A percentile compares a stretch with the other conserved stretches of the same genome.
These are phyloP conservation scores for Coemansia furcata DNA, from an alignment of 192 early-diverging fungal species.

Conservation along the genomic window DNA sequence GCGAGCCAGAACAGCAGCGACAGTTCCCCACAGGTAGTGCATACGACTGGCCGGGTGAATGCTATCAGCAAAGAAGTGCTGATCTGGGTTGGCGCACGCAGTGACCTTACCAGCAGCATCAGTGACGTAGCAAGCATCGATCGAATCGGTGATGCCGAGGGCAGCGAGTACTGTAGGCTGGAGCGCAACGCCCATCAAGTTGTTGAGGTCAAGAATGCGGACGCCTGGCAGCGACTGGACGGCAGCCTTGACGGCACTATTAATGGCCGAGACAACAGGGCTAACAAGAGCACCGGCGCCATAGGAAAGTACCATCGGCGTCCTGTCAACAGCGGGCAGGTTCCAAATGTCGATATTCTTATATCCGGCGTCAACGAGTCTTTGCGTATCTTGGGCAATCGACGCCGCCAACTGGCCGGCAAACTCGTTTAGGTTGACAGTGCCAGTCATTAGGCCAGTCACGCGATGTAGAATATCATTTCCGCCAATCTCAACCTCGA, in stretches of 20 bases:
- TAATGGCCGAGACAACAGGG: constrained; percentile 21
- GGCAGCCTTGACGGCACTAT: constrained; percentile 17
- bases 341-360: constrained; percentile 49
- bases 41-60: constrained; percentile 47
- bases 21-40: constrained; percentile 47
- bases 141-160: constrained; percentile 27
- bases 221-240: constrained; percentile 13
- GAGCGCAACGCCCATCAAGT: constrained; percentile 22
- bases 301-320: constrained; percentile 15
- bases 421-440: constrained; percentile 19
- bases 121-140: constrained; percentile 24
- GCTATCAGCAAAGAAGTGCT: constrained; percentile 43
- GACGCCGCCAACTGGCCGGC: constrained; percentile 14
- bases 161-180: constrained; percentile 19
- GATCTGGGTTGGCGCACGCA: constrained; percentile 41
- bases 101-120: constrained; percentile 11
- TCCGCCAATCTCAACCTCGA: constrained; percentile 41
- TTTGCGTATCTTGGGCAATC: constrained; percentile 28
- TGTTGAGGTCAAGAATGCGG: constrained; percentile 28
- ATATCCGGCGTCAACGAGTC: constrained; percentile 34
- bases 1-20: constrained; percentile 34
- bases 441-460: constrained; percentile 10
- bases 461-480: constrained; percentile 37
- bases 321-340: constrained; percentile 31
- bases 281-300: constrained; percentile 8